These are phyloP conservation scores for Lentinula aciculospora DNA, from an alignment of 768 basidiomycete genomes.

Conservation along the genomic window DNA sequence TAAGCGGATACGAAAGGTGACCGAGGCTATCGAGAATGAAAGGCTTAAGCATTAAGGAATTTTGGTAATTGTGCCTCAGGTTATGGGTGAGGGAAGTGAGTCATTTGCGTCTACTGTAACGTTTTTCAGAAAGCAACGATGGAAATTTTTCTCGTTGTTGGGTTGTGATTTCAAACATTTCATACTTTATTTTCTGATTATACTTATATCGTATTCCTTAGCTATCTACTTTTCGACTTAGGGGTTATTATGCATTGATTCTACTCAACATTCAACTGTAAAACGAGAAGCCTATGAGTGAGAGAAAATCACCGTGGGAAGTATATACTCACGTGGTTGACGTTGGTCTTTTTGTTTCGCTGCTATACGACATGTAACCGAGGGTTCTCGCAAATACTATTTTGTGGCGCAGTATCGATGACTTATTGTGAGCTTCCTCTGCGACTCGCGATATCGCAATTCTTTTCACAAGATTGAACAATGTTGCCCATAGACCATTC, in stretches of 20 bases:
- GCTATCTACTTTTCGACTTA: not conserved
- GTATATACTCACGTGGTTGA: too few species aligned
- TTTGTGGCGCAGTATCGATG: not conserved
- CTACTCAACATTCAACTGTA: too few species aligned
- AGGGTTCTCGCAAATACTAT: too few species aligned
- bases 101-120: not conserved
- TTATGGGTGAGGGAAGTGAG: too few species aligned
- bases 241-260: too few species aligned
- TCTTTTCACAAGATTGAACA: not conserved
- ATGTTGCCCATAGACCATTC: not conserved
- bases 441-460: not conserved
- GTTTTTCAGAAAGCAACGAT: not conserved
- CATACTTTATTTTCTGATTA: not conserved
- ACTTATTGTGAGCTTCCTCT: not conserved
- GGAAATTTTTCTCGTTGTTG: too few species aligned
- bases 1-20: slow-evolving; percentile 3
- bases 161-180: not conserved
- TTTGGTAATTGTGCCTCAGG: too few species aligned
- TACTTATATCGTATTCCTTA: not conserved
- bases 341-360: too few species aligned
- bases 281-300: too few species aligned
- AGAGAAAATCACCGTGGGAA: too few species aligned
- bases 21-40: slow-evolving; percentile 3
- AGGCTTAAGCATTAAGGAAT: too few species aligned
- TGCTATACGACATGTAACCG: too few species aligned